A percentile compares a stretch with the other conserved stretches of the same genome.
phyloP scores from a whole-genome alignment of 2,329 filamentous ascomycete genomes.

The Botrytis elliptica region DNA sequence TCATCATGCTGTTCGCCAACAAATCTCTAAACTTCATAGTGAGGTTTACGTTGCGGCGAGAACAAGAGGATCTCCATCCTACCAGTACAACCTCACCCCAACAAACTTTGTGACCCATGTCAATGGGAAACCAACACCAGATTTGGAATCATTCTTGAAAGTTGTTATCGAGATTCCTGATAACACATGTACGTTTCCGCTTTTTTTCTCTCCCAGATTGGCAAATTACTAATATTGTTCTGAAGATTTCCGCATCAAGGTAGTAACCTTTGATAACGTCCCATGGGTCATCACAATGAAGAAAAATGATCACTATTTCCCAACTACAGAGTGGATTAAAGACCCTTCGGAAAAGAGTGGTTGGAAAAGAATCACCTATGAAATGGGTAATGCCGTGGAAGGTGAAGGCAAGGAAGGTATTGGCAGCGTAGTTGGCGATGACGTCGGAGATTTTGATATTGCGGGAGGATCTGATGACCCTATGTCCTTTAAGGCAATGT shows the following conservation, averaged over 20 bases:
- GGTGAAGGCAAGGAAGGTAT: slow-evolving; percentile 50
- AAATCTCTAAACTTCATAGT: slow-evolving; percentile 93
- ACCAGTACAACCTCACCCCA: slow-evolving; percentile 87
- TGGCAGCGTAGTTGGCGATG: slow-evolving; percentile 31
- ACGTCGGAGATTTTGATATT: slow-evolving; percentile 33
- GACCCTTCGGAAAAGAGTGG: slow-evolving; percentile 57
- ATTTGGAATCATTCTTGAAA: slow-evolving; percentile 75
- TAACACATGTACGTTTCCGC: slow-evolving; percentile 70
- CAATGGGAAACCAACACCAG: slow-evolving; percentile 81
- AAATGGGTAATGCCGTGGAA: slow-evolving; percentile 51
- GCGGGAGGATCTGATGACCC: slow-evolving; percentile 21
- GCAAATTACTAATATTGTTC: slow-evolving; percentile 21
- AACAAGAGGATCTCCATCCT: slow-evolving; percentile 77
- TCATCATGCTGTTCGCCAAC: slow-evolving; percentile 93
- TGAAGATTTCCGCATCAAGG: slow-evolving; percentile 85
- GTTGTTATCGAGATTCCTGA: slow-evolving; percentile 87
- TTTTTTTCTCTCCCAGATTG: neutral
- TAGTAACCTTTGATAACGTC: slow-evolving; percentile 98
- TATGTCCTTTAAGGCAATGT: neutral
- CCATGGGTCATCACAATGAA: slow-evolving; percentile 99
- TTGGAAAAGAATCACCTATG: slow-evolving; percentile 63
- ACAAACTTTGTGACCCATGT: slow-evolving; percentile 98
- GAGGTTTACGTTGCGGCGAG: slow-evolving; percentile 94
- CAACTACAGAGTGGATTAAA: slow-evolving; percentile 68
- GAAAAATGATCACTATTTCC: slow-evolving; percentile 97